phyloP scores from a whole-genome alignment of 2,329 filamentous ascomycete genomes.

The Xylariaceae sp. region DNA sequence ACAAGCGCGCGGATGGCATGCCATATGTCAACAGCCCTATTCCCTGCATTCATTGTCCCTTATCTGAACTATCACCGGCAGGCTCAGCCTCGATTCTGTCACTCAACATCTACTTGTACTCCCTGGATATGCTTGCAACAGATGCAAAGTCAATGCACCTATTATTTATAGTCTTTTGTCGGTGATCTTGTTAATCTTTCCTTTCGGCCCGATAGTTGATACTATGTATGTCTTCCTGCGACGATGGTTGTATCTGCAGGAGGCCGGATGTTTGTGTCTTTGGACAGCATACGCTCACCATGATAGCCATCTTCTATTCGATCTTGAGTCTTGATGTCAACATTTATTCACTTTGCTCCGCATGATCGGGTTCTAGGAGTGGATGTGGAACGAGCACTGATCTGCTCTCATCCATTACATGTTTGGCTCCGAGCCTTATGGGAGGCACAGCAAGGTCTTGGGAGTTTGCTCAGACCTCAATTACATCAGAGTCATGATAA shows the following conservation, averaged over 20 bases:
- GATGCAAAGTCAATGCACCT: neutral
- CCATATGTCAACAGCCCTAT: conserved; percentile 4
- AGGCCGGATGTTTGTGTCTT: too few species aligned
- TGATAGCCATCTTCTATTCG: neutral
- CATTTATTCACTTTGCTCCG: too few species aligned
- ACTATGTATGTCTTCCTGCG: neutral
- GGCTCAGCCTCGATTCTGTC: conserved; percentile 6
- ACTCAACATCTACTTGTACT: neutral
- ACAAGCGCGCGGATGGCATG: conserved; percentile 12
- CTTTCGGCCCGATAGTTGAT: conserved; percentile 14
- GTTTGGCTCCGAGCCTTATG: too few species aligned
- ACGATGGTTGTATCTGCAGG: neutral
- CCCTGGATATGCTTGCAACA: neutral
- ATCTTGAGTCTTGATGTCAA: too few species aligned
- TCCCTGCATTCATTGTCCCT: conserved; percentile 12
- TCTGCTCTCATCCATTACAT: neutral
- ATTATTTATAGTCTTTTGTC: neutral
- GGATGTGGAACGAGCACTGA: conserved; percentile 11
- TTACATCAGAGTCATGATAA: conserved; percentile 9
- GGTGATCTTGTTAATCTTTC: neutral
- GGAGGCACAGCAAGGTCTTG: too few species aligned
- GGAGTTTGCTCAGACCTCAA: neutral
- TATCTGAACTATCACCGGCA: conserved; percentile 10
- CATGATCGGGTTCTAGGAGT: too few species aligned
- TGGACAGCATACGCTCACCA: neutral